Evolutionary conservation across 768 basidiomycete species (phyloP), one percentile per base, ranked within the genome.

Genomic region (Lentinus brumalis): DNA sequence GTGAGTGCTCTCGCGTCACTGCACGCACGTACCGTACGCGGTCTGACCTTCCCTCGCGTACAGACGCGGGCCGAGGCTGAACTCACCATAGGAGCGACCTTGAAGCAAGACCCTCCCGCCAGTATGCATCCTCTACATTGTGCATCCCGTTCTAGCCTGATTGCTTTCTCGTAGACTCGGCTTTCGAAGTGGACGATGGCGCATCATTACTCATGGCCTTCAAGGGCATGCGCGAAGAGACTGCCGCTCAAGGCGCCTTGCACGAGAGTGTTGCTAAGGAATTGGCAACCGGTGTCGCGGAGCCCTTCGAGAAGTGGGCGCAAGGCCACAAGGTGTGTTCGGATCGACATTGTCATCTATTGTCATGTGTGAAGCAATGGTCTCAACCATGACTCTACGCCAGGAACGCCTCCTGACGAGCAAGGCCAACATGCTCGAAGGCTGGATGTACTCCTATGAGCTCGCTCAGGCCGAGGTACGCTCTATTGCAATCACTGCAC

Each of bases 271-370:
- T 92, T 49, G 85, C 93, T 5, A 84, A 83, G 32, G 93, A 96
- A 68, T 82, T 97, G 44, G 81, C 82, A 53, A 83, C 83, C 8
- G 76, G 89, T 15, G 93, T 96, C 39, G 86, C 86, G 7, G 87
- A 89, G 62, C 93, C 92, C 1, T 97, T 96, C 63, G 80, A 85
- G 47, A 77, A 80, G 55, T 96, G 94, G 94, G 88, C 91, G 2
- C 78, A 81, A 64, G 78, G 77, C 14, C 90, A 94, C 77, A 87
- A 86, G 77, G 91, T 88, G 52, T 56, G 74, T 59, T 2, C 40
- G 29, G 4, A 11, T 2, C 26, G 4, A 15, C 3, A 26, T 32
- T 40, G 18, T 35, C 7, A 47, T 26, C 31, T 38, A 26, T 32
- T 40, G 18, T 35, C 7, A 47, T 26, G 39, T 38, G n/a, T 51